phyloP scores from a whole-genome alignment of 176 grass and related monocot species.

The Neostapfia colusana region DNA sequence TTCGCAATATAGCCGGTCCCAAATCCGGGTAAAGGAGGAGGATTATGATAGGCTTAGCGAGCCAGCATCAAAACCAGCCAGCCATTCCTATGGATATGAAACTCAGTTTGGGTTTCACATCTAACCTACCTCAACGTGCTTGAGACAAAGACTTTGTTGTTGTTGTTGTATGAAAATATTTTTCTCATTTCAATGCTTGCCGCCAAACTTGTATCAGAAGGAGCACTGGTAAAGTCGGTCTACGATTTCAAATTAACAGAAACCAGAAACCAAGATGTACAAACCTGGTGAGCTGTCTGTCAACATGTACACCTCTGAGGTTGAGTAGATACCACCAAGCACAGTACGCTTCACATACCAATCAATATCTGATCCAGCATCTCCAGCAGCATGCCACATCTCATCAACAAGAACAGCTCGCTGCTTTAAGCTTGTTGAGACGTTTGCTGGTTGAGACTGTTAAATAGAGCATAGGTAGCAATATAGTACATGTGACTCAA shows the following conservation, averaged over 20 bases:
- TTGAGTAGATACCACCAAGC: constrained; percentile 93
- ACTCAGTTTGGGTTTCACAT: too few species aligned
- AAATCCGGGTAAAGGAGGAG: too few species aligned
- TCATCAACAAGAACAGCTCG: constrained; percentile 85
- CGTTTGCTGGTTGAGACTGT: constrained; percentile 84
- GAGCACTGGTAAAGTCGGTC: not conserved
- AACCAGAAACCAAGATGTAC: not conserved
- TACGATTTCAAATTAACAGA: not conserved
- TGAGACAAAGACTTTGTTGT: too few species aligned
- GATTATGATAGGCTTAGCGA: too few species aligned
- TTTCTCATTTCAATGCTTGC: not conserved
- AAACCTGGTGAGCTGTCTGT: constrained; percentile 92
- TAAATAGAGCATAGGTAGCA: constrained; percentile 31
- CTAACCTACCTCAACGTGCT: too few species aligned
- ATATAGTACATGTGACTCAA: constrained; percentile 7
- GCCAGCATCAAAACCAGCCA: too few species aligned
- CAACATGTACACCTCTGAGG: constrained; percentile 96
- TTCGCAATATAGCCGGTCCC: too few species aligned
- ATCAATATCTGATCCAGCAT: constrained; percentile 81
- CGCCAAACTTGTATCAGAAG: not conserved
- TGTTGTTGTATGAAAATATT: not conserved
- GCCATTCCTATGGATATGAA: too few species aligned
- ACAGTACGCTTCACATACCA: constrained; percentile 95
- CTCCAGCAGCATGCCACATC: constrained; percentile 93
- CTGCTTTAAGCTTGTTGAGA: constrained; percentile 90